phyloP scores from a whole-genome alignment of 2,329 filamentous ascomycete genomes.

The Talaromyces atroroseus region DNA sequence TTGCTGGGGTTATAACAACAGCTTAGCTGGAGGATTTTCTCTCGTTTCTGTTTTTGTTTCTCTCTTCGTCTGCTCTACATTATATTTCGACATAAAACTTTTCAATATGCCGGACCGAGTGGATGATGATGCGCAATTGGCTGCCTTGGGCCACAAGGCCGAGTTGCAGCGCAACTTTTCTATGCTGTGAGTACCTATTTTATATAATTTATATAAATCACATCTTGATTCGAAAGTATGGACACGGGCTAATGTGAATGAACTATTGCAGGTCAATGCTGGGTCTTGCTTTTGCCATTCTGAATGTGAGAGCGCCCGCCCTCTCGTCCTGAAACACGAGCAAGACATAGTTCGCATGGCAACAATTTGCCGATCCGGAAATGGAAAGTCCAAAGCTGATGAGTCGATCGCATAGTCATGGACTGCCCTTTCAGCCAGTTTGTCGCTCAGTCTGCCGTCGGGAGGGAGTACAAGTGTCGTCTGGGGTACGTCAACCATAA shows the following conservation, averaged over 20 bases:
- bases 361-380: background rate
- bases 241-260: background rate
- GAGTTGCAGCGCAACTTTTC: conserved; percentile 56
- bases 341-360: too few species aligned
- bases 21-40: background rate
- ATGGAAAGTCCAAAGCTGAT: background rate
- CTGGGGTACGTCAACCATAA: conserved; percentile 55
- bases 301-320: conserved; percentile 42
- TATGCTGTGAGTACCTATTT: conserved; percentile 33
- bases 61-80: background rate
- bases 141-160: conserved; percentile 53
- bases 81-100: background rate
- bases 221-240: background rate
- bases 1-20: background rate
- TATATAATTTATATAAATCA: too few species aligned
- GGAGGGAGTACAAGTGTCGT: conserved; percentile 67
- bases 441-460: conserved; percentile 60
- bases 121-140: conserved; percentile 47
- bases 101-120: conserved; percentile 16
- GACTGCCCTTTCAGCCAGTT: conserved; percentile 55
- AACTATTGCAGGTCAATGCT: conserved; percentile 47
- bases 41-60: background rate
- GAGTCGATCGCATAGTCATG: conserved; percentile 41
- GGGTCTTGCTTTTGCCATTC: conserved; percentile 57
- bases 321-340: background rate